Base-by-base conservation (phyloP, 2,329 filamentous ascomycete species). In the Zymoseptoria pseudotritici region DNA sequence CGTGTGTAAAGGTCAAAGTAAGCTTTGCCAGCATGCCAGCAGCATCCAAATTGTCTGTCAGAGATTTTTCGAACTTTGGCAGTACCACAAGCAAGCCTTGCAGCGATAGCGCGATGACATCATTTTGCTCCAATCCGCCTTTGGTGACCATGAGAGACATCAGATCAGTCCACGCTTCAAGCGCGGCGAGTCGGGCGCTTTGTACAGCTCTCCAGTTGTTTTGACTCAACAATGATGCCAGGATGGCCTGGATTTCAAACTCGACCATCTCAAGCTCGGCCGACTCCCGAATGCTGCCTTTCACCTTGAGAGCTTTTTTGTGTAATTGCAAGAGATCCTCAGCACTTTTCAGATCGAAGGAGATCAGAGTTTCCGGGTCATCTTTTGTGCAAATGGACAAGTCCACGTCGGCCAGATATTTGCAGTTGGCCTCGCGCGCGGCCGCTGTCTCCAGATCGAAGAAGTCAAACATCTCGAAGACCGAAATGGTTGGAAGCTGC, bases 381-480 rank as follows among this genome's bases (percentile, higher is more conserved):
- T 83, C 78, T 59, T 84, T 83, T 10, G 83, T 71, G 65, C 88
- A 93, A 1, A 83, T 77, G 3, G 82, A 80, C 54, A 95, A 76
- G 65, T 92, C 85, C 22, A 95, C 73, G 50, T 86, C 85, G 19
- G 78, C 77, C 62, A 92, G 87, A 62, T 83, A 83, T 50, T 79
- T 75, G 20, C 89, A 63, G 24, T 62, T 58, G 24, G 68, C 65
- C 20, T 67, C 66, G 2, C 82, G 73, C 2, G 81, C 70, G 59
- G 74, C 73, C 0, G 76, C 74, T 49, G 86, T 78, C 54, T 83
- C 80, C 10, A 88, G 74, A 62, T 89, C 86, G 72, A 94, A 83
- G 69, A 97, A 97, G 75, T 99, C 94, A 68, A 96, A 94, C 21
- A 97, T 81, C 65, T 97, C 91, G 69, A 97, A 96, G 6, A 97